A percentile compares a stretch with the other conserved stretches of the same genome.
phyloP scores from a whole-genome alignment of 2,329 filamentous ascomycete genomes.

The Ceratocystiopsis minuta region DNA sequence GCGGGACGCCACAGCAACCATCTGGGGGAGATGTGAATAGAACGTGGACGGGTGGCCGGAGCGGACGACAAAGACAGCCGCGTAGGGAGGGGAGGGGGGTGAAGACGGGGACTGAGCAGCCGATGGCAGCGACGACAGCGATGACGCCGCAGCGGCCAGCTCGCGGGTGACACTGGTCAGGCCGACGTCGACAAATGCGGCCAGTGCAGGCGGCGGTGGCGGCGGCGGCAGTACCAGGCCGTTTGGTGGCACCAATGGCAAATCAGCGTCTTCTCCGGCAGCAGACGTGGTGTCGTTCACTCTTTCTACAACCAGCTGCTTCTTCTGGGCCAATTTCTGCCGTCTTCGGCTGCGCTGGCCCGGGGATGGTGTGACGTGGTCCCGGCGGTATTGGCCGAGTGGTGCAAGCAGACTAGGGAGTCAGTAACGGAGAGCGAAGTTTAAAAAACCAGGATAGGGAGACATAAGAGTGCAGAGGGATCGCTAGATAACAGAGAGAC shows the following conservation, averaged over 20 bases:
- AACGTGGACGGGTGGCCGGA: constrained; percentile 39
- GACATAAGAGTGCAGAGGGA: too few species aligned
- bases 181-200: constrained; percentile 43
- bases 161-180: constrained; percentile 43
- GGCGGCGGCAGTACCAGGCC: not conserved
- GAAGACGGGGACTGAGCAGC: not conserved
- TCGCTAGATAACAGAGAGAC: too few species aligned
- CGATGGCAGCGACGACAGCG: too few species aligned
- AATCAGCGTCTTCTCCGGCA: too few species aligned
- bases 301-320: not conserved
- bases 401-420: constrained; percentile 39
- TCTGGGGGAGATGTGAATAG: constrained; percentile 38
- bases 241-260: not conserved
- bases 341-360: constrained; percentile 30
- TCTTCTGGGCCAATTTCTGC: constrained; percentile 9
- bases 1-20: constrained; percentile 25
- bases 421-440: not conserved
- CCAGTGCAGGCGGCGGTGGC: constrained; percentile 32
- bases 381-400: constrained; percentile 41
- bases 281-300: not conserved
- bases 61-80: constrained; percentile 38
- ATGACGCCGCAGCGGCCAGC: constrained; percentile 22
- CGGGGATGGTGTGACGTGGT: constrained; percentile 36
- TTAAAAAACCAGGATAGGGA: too few species aligned
- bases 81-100: constrained; percentile 20